Base-by-base conservation (phyloP, 345 rosid genomes). In the Nasturtium officinale region DNA sequence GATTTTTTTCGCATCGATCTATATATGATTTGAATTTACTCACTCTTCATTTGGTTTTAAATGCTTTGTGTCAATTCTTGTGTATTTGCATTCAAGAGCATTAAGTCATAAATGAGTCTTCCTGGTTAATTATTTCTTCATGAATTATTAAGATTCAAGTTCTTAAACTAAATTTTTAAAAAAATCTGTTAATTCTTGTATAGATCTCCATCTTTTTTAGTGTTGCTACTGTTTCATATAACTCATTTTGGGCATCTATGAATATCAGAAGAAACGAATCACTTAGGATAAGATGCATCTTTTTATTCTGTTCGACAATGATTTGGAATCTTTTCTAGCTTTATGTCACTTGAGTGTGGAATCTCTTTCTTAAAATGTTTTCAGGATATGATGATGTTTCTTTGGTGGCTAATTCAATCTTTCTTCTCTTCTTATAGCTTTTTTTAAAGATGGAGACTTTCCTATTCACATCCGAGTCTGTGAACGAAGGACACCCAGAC, bases 401-500 rank as follows among this genome's bases (percentile, higher is more conserved):
- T 64, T 54, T 25, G 52, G 54, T 48, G 28, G 8, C 67, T 71
- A 67, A 77, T 38, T 30, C 43, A 57, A 5, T 64, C 33, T 65
- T 65, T 48, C 33, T 57, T 57, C 3, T 70, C 2, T 35, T 77
- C 38, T 15, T 66, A 29, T 28, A 66, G 74, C 59, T 74, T 61
- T 72, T 70, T 62, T 2, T 6, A 23, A 18, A 43, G 63, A 78
- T 78, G 82, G 82, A 74, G 72, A 73, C 78, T 51, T 78, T 78
- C 60, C 78, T 78, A 63, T 78, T 78, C 63, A 78, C 82, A 56
- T 78, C 82, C 0, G 82, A 78, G 71, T 78, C 82, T 16, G 82
- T 78, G 62, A 78, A 78, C 78, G 82, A 78, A 70, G 82, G 82
- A 42, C 82, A 78, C 75, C 82, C 82, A 51, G 82, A 78, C 78